Percentiles rank a stretch among this genome's conserved stretches.
Evolutionary conservation across 1,284 basidiomycete species (phyloP).

Genomic region (Mycena citricolor): DNA sequence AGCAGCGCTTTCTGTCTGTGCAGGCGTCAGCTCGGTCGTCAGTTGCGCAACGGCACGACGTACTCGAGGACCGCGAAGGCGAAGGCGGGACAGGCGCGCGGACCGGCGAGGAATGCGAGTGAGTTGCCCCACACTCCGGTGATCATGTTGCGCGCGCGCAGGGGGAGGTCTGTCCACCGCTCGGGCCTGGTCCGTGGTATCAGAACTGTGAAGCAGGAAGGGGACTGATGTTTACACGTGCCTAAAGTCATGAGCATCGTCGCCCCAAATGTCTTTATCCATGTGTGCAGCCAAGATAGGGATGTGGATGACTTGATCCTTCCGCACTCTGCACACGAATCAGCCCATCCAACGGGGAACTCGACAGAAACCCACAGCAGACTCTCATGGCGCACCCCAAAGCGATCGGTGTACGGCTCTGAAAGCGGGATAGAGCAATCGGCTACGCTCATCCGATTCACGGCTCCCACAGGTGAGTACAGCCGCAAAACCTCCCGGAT

Average conservation of each 20-base stretch:
- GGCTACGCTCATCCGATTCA: constrained; percentile 46
- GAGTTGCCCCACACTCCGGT: constrained; percentile 52
- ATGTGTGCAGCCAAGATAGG: constrained; percentile 26
- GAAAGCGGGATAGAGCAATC: constrained; percentile 60
- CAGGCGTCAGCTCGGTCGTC: neutral
- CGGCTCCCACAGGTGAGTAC: constrained; percentile 57
- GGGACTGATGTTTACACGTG: constrained; percentile 7
- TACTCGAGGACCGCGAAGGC: constrained; percentile 55
- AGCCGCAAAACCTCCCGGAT: constrained; percentile 70
- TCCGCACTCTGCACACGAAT: constrained; percentile 22
- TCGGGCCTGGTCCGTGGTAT: constrained; percentile 17
- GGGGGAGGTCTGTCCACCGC: constrained; percentile 21
- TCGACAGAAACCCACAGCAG: constrained; percentile 31
- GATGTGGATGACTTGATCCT: constrained; percentile 23
- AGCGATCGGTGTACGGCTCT: constrained; percentile 40
- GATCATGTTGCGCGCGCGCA: constrained; percentile 31
- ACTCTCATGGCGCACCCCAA: constrained; percentile 36
- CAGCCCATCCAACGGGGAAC: constrained; percentile 22
- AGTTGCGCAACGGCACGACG: constrained; percentile 27
- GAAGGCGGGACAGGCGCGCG: constrained; percentile 58
- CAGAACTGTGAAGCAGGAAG: neutral
- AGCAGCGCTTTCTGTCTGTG: constrained; percentile 42
- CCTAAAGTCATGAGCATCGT: constrained; percentile 29
- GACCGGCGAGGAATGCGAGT: constrained; percentile 54
- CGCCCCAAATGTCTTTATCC: constrained; percentile 28